Conservation (phyloP, 148 eudicot genomes). For the Dianthus caryophyllus region DNA sequence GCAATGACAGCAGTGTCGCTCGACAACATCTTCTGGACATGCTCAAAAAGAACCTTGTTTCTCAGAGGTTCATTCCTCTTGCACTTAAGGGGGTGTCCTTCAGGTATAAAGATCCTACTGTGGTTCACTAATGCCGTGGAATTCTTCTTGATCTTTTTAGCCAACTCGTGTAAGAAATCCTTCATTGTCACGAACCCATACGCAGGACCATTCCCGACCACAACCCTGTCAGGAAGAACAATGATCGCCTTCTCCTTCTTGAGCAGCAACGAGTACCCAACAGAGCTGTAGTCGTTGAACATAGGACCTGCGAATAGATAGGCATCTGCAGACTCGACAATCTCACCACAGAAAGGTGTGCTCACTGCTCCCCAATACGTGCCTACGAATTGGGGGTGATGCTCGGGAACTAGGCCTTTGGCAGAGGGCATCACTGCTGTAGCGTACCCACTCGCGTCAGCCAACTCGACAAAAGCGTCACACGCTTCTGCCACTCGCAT, state of each 20-base stretch:
- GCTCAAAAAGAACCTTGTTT: conserved; percentile 63
- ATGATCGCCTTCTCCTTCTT: conserved; percentile 58
- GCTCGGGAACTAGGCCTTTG: conserved; percentile 62
- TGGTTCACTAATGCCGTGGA: conserved; percentile 60
- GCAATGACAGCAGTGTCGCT: conserved; percentile 67
- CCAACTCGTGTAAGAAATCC: conserved; percentile 49
- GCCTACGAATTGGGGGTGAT: conserved; percentile 55
- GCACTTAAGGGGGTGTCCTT: conserved; percentile 47
- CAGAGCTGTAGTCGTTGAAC: conserved; percentile 72
- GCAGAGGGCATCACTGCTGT: conserved; percentile 56
- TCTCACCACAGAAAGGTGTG: conserved; percentile 58
- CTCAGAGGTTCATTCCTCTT: conserved; percentile 62
- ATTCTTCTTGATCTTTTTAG: conserved; percentile 41
- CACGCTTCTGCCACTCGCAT: conserved; percentile 46
- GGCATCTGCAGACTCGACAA: conserved; percentile 67
- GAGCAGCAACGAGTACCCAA: conserved; percentile 61
- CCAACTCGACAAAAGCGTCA: conserved; percentile 45
- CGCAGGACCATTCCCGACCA: conserved; percentile 52
- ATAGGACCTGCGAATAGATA: conserved; percentile 64
- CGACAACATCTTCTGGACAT: conserved; percentile 62
- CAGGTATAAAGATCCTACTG: conserved; percentile 61
- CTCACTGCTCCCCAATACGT: conserved; percentile 71
- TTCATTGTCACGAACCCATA: conserved; percentile 63
- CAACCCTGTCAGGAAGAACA: conserved; percentile 59
- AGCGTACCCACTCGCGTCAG: conserved; percentile 51